Base-by-base conservation (phyloP, 768 basidiomycete species). In the Suillus discolor region DNA sequence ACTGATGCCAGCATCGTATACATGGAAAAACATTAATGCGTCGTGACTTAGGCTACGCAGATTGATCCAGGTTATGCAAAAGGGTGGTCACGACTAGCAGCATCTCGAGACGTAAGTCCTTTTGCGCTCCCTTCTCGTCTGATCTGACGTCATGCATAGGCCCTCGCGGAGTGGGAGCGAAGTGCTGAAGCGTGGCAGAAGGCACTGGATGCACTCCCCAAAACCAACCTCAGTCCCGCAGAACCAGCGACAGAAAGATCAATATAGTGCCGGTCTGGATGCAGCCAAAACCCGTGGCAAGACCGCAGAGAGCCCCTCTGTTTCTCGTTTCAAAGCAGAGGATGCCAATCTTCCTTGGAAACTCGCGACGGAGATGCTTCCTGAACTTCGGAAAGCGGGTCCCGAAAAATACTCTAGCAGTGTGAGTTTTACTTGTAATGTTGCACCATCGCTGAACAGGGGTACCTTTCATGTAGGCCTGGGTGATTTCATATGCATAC, bases 21-120 rank as follows among this genome's bases (percentile, higher is more conserved):
- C n/a, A 36, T 38, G 28, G 16, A 15, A 1, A 25, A 41, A 18
- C 6, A 25, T 11, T 44, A 5, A 36, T 11, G 13, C 4, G 18
- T 28, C n/a, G n/a, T n/a, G n/a, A n/a, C 16, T 2, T 51, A 79
- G 81, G 81, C 82, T 8, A 79, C 75, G 18, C 66, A 76, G 28
- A 64, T 81, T 23, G 80, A 83, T 64, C 77, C 82, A 6, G 71
- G 66, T 2, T 84, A 81, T 61, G 72, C 75, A 13, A 83, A 83
- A 68, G 82, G 75, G 41, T 83, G 80, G 79, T 75, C 75, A 38
- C 73, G 83, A 63, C 71, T 81, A 15, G 83, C 75, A 16, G 72
- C 75, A 38, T 81, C 76, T 41, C 65, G 69, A 39, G 68, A 69
- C 41, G 79, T 79, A 34, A 61, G 62, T 39, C 6, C 20, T 38